Conservation (phyloP, 2,329 filamentous ascomycete genomes). For the Hypocreales sp. region DNA sequence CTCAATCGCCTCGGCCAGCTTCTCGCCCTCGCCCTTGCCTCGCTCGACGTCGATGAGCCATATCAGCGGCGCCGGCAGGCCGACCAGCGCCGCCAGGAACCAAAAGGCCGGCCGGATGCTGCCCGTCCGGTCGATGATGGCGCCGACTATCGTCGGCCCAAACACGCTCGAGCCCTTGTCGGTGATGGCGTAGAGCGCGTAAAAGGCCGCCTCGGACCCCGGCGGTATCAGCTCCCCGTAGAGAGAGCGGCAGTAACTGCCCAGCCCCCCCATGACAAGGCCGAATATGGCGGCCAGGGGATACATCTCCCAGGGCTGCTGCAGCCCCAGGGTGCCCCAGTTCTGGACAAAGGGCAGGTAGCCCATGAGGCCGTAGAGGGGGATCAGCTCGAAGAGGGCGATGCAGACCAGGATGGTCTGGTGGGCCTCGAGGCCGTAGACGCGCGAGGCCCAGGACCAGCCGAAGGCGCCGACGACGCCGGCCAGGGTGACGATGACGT, state of each 20-base stretch:
- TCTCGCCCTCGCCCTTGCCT: slow-evolving; percentile 52
- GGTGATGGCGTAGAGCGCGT: slow-evolving; percentile 90
- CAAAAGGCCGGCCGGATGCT: slow-evolving; percentile 79
- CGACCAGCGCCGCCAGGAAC: slow-evolving; percentile 77
- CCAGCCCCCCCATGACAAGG: slow-evolving; percentile 83
- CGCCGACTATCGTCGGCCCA: slow-evolving; percentile 83
- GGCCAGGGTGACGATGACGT: slow-evolving; percentile 72
- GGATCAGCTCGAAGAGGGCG: slow-evolving; percentile 78
- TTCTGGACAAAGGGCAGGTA: slow-evolving; percentile 67
- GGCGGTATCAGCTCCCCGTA: slow-evolving; percentile 90
- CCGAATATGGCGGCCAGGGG: slow-evolving; percentile 82
- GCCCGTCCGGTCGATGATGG: slow-evolving; percentile 73
- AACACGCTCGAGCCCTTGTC: slow-evolving; percentile 94
- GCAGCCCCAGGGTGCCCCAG: slow-evolving; percentile 69
- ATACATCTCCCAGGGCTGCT: slow-evolving; percentile 95
- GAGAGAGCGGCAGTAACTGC: slow-evolving; percentile 79
- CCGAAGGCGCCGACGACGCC: slow-evolving; percentile 81
- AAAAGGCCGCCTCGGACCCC: slow-evolving; percentile 90
- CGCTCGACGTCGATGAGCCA: slow-evolving; percentile 73
- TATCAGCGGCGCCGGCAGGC: slow-evolving; percentile 71
- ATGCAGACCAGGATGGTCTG: slow-evolving; percentile 92
- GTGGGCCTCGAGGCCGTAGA: slow-evolving; percentile 55
- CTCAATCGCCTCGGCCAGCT: slow-evolving; percentile 44
- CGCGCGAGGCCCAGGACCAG: slow-evolving; percentile 66
- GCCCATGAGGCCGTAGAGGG: slow-evolving; percentile 76